These are phyloP conservation scores for Magnaporthiopsis incrustans DNA, from an alignment of 2,329 filamentous ascomycete species.

Conservation along the genomic window DNA sequence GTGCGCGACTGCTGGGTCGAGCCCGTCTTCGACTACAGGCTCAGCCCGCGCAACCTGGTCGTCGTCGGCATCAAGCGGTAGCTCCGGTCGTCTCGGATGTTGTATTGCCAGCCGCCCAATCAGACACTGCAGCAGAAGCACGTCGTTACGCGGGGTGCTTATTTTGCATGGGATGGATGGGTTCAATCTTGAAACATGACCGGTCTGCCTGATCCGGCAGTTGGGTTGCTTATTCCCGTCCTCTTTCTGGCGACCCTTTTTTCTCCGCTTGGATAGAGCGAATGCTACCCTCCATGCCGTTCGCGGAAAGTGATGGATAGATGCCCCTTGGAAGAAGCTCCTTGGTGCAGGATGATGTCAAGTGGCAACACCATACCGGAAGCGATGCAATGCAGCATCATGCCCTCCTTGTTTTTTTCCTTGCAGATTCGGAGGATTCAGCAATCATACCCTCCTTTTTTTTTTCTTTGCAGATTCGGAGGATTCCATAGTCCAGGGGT, in stretches of 20 bases:
- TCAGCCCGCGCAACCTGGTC: constrained; percentile 85
- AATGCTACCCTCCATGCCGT: background rate
- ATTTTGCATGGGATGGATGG: background rate
- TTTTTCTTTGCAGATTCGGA: too few relatives aligned
- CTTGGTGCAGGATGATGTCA: background rate
- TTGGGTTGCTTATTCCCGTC: background rate
- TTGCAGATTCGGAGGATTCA: too few relatives aligned
- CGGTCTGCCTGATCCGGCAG: background rate
- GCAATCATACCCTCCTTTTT: too few relatives aligned
- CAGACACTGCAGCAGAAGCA: background rate
- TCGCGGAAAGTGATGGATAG: background rate
- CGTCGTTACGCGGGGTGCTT: background rate
- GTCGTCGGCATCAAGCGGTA: constrained; percentile 75
- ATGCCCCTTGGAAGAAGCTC: background rate
- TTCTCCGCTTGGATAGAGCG: background rate
- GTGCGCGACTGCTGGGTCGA: constrained; percentile 82
- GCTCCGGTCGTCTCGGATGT: background rate
- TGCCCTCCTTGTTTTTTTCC: too few relatives aligned
- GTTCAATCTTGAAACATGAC: background rate
- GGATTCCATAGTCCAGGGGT: too few relatives aligned
- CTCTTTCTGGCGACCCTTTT: too few relatives aligned
- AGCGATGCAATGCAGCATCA: too few relatives aligned
- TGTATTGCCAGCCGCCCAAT: background rate
- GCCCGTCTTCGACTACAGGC: constrained; percentile 78
- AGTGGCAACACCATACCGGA: background rate